phyloP scores from a whole-genome alignment of 192 early-diverging fungal species.

The Phycomyces blakesleeanus region DNA sequence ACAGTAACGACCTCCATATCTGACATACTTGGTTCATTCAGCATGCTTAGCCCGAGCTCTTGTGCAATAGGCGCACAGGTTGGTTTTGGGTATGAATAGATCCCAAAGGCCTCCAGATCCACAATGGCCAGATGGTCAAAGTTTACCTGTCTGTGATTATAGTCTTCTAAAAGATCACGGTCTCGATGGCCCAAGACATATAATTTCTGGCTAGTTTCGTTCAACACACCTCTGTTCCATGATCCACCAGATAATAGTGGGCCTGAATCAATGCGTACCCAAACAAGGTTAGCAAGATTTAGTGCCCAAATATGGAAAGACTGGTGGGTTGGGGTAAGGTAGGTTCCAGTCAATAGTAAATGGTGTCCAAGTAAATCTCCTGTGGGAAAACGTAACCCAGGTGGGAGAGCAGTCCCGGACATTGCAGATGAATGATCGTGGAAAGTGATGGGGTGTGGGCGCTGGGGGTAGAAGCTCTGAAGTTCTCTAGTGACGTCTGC shows the following conservation, averaged over 20 bases:
- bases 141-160: slow-evolving; percentile 72
- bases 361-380: slow-evolving; percentile 64
- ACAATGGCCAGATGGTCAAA: slow-evolving; percentile 69
- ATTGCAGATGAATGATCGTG: slow-evolving; percentile 62
- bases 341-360: slow-evolving; percentile 65
- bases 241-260: slow-evolving; percentile 62
- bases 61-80: slow-evolving; percentile 49
- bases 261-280: slow-evolving; percentile 65
- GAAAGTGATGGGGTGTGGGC: slow-evolving; percentile 36
- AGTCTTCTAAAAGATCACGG: slow-evolving; percentile 67
- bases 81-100: slow-evolving; percentile 46
- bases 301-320: slow-evolving; percentile 69
- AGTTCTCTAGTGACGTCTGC: slow-evolving; percentile 69
- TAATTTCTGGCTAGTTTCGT: slow-evolving; percentile 57
- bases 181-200: slow-evolving; percentile 67
- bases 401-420: slow-evolving; percentile 55
- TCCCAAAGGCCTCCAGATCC: slow-evolving; percentile 68
- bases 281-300: slow-evolving; percentile 52
- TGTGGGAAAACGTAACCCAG: slow-evolving; percentile 70
- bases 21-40: slow-evolving; percentile 50
- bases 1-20: slow-evolving; percentile 53
- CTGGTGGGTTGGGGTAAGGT: slow-evolving; percentile 56
- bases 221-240: slow-evolving; percentile 71
- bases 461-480: slow-evolving; percentile 55
- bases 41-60: slow-evolving; percentile 49